phyloP scores from a whole-genome alignment of 2,329 filamentous ascomycete genomes.

The Talaromyces rugulosus region DNA sequence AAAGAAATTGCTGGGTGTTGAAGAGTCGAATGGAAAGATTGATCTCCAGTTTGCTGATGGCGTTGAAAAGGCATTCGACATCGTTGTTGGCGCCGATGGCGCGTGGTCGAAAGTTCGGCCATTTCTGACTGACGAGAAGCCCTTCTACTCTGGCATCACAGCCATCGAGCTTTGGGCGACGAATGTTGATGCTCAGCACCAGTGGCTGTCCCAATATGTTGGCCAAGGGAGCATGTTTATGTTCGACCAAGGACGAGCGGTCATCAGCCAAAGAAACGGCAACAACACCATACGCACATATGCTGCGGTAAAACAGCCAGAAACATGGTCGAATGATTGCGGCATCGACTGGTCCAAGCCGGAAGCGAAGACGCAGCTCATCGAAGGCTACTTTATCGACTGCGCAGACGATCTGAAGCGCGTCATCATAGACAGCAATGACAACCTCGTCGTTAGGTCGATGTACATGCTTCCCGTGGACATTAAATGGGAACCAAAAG shows the following conservation, averaged over 20 bases:
- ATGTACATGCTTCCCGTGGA: slow-evolving; percentile 5
- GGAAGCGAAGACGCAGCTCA: slow-evolving; percentile 36
- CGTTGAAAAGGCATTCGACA: background rate
- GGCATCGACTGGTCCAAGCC: slow-evolving; percentile 43
- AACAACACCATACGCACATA: slow-evolving; percentile 45
- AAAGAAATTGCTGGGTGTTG: too few species aligned
- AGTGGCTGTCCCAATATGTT: background rate
- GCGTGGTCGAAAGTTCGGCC: slow-evolving; percentile 1
- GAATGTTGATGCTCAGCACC: background rate
- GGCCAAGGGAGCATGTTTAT: slow-evolving; percentile 1
- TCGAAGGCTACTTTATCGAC: slow-evolving; percentile 34
- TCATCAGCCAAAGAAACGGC: slow-evolving; percentile 46
- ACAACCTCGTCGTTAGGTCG: slow-evolving; percentile 21
- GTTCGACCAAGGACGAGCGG: slow-evolving; percentile 1
- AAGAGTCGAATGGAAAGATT: too few species aligned
- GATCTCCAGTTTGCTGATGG: too few species aligned
- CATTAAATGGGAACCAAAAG: background rate
- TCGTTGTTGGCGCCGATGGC: slow-evolving; percentile 5
- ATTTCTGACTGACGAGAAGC: background rate
- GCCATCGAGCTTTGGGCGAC: slow-evolving; percentile 3
- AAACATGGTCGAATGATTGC: slow-evolving; percentile 39
- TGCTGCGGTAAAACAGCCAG: slow-evolving; percentile 34
- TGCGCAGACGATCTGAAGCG: slow-evolving; percentile 41
- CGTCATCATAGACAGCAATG: slow-evolving; percentile 41
- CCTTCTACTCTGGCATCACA: slow-evolving; percentile 2